phyloP scores from a whole-genome alignment of 2,329 filamentous ascomycete genomes.

The Colletotrichum echinochloae region DNA sequence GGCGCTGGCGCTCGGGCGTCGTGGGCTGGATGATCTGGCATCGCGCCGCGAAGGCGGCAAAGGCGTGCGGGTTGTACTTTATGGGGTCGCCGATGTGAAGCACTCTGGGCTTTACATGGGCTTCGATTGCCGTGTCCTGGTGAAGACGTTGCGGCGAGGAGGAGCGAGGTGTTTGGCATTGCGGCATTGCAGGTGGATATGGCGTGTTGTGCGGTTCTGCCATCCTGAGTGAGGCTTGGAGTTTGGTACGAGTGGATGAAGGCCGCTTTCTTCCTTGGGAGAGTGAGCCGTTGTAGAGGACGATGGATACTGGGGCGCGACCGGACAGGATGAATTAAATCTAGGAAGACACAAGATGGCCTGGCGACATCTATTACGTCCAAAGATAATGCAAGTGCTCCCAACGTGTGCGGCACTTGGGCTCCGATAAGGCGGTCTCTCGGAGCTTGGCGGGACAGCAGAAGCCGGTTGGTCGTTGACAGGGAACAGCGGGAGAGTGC shows the following conservation, averaged over 20 bases:
- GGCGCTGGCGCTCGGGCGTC: conserved; percentile 61
- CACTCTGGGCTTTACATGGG: conserved; percentile 63
- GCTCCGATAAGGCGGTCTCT: conserved; percentile 18
- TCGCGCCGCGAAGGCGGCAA: conserved; percentile 54
- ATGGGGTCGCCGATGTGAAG: conserved; percentile 79
- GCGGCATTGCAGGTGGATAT: conserved; percentile 51
- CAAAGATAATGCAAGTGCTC: conserved; percentile 8
- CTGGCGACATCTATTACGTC: neutral
- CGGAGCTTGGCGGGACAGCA: neutral
- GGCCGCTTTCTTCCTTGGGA: neutral
- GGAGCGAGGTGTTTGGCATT: conserved; percentile 55
- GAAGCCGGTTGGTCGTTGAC: neutral
- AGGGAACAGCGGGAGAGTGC: neutral
- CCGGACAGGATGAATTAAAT: neutral
- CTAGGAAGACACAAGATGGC: neutral
- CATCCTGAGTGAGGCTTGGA: conserved; percentile 47
- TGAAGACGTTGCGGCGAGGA: conserved; percentile 51
- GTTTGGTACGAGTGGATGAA: too few species aligned
- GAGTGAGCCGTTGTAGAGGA: neutral
- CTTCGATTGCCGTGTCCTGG: conserved; percentile 43
- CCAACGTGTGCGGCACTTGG: neutral
- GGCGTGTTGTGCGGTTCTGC: conserved; percentile 62
- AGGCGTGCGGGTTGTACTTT: conserved; percentile 62
- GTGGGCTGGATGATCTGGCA: conserved; percentile 66
- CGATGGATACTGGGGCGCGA: neutral